Evolutionary conservation across 2,329 filamentous ascomycete genomes (phyloP).

Genomic region (Scedosporium aurantiacum): DNA sequence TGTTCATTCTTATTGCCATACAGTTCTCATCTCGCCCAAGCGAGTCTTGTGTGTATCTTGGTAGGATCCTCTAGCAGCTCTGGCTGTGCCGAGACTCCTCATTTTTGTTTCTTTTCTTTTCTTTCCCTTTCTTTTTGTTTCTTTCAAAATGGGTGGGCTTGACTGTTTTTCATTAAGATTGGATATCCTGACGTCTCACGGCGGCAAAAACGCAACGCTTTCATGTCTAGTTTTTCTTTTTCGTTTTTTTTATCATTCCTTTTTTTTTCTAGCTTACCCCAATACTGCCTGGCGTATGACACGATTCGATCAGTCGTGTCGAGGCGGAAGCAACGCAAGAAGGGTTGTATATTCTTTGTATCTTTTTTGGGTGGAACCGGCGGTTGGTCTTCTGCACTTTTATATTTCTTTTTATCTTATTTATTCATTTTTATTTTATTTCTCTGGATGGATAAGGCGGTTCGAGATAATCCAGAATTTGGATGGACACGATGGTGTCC

Average conservation of each 20-base stretch:
- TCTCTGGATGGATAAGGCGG: too few species aligned
- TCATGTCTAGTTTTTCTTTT: neutral
- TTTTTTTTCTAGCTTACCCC: neutral
- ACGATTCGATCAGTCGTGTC: too few species aligned
- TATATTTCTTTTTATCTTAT: too few species aligned
- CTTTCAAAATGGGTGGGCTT: neutral
- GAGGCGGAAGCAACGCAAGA: too few species aligned
- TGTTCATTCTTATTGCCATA: neutral
- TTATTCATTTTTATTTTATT: too few species aligned
- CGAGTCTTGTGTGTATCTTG: neutral
- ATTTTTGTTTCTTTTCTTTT: neutral
- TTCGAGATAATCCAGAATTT: too few species aligned
- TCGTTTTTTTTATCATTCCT: too few species aligned
- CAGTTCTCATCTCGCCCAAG: neutral
- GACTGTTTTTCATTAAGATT: neutral
- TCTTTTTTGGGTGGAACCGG: too few species aligned
- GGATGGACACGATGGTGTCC: too few species aligned
- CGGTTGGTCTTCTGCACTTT: too few species aligned
- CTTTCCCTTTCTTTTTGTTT: neutral
- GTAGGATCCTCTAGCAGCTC: neutral
- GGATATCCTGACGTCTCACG: slow-evolving; percentile 5
- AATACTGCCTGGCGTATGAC: neutral
- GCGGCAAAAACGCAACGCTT: neutral
- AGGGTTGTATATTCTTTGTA: too few species aligned
- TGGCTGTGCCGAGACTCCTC: neutral